Base-by-base conservation (phyloP, 331 rosid genomes). In the Acacia concinna region DNA sequence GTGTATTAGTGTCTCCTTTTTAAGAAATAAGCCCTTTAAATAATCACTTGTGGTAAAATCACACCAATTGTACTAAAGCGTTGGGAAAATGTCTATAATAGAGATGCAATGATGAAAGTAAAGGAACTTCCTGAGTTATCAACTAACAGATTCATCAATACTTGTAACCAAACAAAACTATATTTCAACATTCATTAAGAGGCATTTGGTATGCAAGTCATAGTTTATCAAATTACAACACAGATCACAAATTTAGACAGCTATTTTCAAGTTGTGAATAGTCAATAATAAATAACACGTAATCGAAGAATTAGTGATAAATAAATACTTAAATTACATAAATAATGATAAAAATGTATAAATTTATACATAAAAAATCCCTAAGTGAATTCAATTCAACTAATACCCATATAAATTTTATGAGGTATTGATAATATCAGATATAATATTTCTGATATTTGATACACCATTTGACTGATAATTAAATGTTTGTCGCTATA, bases 1-100 rank as follows among this genome's bases (percentile, higher is more conserved):
- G 56, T 70, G 79, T 63, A 67, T 25, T 40, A 43, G 56, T 3
- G 71, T n/a, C 60, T 73, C 57, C 68, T 79, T 68, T 60, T 43
- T 62, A 34, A 78, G 79, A 74, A 52, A 82, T 46, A 76, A 51
- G 47, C 73, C 47, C 56, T 38, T 14, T 21, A 82, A 66, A 27
- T 20, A n/a, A 18, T 20, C 34, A 8, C 31, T n/a, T 40, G 35
- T 18, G 52, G 62, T 66, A 70, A 56, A 66, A 85, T 8, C 28
- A 78, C 56, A 72, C 41, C 74, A 77, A 64, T 64, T 30, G 41
- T 17, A 82, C 17, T 56, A 3, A 44, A 20, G 79, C 64, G 66
- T 52, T 51, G 27, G 71, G 41, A 34, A 54, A 84, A 35, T 38
- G 11, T 40, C 64, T 32, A 47, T 23, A 31, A 31, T 10, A 31